Evolutionary conservation across 352 stramenopile species (phyloP), one percentile per base, ranked within the genome.

Genomic region (Phytopythium kandeliae): DNA sequence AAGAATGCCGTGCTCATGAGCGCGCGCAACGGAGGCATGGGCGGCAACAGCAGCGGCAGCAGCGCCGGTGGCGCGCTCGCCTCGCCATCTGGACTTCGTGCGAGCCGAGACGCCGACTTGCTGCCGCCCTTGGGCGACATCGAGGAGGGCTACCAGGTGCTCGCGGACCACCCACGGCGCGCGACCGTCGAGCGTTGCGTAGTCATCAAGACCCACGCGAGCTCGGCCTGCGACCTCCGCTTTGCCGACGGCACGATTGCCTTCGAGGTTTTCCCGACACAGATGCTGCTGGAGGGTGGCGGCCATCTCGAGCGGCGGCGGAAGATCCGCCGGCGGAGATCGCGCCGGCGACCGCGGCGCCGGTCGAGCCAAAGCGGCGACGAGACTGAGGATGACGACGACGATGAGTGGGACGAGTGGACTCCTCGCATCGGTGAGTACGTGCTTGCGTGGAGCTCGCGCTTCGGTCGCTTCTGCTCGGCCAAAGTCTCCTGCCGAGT

Each of bases 1-100:
- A 90, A 90, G 43, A 90, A 88, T 55, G 79, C 74, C 5, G 76
- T 90, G 22, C 66, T 90, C 19, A 88, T 88, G 79, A 70, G 85
- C 30, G 74, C 65, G 16, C 56, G 57, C 30, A 54, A 58, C 8
- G 46, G 59, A 15, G 47, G 26, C 35, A 17, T 21, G 22, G 51
- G 44, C 45, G 33, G 11, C 8, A 50, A 43, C n/a, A 19, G 43
- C 28, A 36, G 43, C 43, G 16, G 26, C 8, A 36, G 28, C 10
- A 25, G 43, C 43, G 12, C 25, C 12, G 26, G 43, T 16, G 36
- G 43, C 28, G 43, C 24, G 5, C 15, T 9, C 26, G 24, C 22
- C 5, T 5, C 16, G 24, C 12, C 21, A 30, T n/a, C n/a, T n/a
- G n/a, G n/a, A n/a, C n/a, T n/a, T n/a, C n/a, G n/a, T n/a, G n/a